A percentile compares a stretch with the other conserved stretches of the same genome.
These are phyloP conservation scores for Dioszegia crocea DNA, from an alignment of 768 basidiomycete genomes.

Conservation along the genomic window DNA sequence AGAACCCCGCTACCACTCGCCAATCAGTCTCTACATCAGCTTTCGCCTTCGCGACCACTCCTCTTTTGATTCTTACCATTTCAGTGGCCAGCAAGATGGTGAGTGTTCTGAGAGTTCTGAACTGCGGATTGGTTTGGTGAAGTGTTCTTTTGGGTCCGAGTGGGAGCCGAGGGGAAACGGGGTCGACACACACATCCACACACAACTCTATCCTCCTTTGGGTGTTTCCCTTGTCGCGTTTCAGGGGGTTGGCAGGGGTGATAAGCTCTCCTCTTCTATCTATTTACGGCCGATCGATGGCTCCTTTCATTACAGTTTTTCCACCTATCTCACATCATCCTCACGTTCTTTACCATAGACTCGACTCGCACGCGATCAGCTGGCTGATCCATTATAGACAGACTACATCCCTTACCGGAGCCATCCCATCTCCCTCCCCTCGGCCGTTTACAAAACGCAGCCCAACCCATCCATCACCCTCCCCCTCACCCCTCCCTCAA, in stretches of 20 bases:
- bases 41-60: too few relatives aligned
- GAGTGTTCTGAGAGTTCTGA: too few relatives aligned
- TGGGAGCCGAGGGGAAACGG: background rate
- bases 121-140: too few relatives aligned
- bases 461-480: conserved; percentile 8
- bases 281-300: background rate
- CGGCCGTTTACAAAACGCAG: background rate
- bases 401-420: background rate
- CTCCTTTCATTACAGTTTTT: too few relatives aligned
- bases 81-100: too few relatives aligned
- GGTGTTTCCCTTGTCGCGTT: background rate
- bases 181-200: background rate
- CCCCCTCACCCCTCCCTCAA: conserved; percentile 8
- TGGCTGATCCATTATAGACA: conserved; percentile 1
- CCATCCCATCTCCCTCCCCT: background rate
- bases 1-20: too few relatives aligned
- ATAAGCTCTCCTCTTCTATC: background rate
- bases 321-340: too few relatives aligned
- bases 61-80: too few relatives aligned
- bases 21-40: too few relatives aligned
- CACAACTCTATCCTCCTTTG: background rate
- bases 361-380: background rate
- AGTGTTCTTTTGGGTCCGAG: background rate
- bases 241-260: conserved; percentile 1
- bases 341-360: background rate